These are phyloP conservation scores for Melampsora americana DNA, from an alignment of 1,284 basidiomycete species.

Conservation along the genomic window DNA sequence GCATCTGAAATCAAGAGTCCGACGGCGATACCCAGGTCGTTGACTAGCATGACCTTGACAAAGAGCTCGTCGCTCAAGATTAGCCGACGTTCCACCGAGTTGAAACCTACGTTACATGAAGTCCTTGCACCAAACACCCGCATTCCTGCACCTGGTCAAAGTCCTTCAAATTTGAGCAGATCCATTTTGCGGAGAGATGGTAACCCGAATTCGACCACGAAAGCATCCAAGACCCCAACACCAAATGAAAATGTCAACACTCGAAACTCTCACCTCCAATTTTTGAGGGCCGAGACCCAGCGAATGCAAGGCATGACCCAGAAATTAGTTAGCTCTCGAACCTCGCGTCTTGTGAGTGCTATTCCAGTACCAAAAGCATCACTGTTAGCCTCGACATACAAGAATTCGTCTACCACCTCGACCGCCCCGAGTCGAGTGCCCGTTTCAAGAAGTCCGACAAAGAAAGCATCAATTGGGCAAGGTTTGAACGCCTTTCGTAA, in stretches of 20 bases:
- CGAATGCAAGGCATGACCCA: conserved; percentile 44
- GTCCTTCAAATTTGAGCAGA: background rate
- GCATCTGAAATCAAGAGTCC: background rate
- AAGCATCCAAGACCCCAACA: background rate
- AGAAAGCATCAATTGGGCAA: background rate
- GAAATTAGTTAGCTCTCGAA: conserved; percentile 40
- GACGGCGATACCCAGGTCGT: conserved; percentile 3
- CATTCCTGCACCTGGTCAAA: background rate
- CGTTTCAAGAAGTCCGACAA: conserved; percentile 14
- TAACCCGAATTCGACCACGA: background rate
- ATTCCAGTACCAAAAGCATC: conserved; percentile 34
- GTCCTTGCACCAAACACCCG: background rate
- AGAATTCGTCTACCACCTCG: background rate
- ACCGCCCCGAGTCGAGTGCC: background rate
- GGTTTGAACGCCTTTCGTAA: background rate
- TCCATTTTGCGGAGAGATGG: background rate
- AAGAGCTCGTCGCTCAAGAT: conserved; percentile 9
- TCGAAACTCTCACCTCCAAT: conserved; percentile 28
- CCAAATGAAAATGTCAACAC: background rate
- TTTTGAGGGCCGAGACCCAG: conserved; percentile 35
- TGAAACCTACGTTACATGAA: background rate
- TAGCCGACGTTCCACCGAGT: background rate
- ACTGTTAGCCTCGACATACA: conserved; percentile 1
- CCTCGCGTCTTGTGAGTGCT: conserved; percentile 21
- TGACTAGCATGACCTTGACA: background rate